Conservation (phyloP, 768 basidiomycete species). For the Chalciporus piperatus region DNA sequence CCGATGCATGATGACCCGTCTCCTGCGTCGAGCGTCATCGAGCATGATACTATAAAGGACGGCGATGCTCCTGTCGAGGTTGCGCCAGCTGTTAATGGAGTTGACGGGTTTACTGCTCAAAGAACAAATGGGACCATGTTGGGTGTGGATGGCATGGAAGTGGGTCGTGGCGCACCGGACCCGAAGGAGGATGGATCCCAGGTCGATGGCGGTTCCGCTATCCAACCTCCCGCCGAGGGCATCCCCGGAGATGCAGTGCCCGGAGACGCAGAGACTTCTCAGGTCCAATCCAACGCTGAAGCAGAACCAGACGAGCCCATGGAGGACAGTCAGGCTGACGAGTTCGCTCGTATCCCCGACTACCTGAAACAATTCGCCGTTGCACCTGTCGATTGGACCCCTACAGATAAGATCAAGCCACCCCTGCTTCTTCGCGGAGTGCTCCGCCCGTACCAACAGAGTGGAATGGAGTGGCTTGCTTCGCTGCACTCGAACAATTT, state of each 20-base stretch:
- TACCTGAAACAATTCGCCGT: slow-evolving; percentile 72
- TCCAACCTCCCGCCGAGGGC: background rate
- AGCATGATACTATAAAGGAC: slow-evolving; percentile 22
- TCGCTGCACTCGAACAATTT: slow-evolving; percentile 77
- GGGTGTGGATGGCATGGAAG: background rate
- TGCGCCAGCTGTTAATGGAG: background rate
- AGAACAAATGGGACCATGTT: background rate
- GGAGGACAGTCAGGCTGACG: slow-evolving; percentile 37
- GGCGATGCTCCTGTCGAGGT: background rate
- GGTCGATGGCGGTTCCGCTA: background rate
- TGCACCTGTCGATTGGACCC: slow-evolving; percentile 66
- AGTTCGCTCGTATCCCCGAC: slow-evolving; percentile 40
- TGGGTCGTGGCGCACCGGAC: background rate
- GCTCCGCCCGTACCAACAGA: slow-evolving; percentile 89
- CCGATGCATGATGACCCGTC: slow-evolving; percentile 24
- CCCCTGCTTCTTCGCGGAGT: slow-evolving; percentile 81
- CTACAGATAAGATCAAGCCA: slow-evolving; percentile 53
- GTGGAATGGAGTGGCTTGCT: slow-evolving; percentile 93
- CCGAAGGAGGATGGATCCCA: background rate
- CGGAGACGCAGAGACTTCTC: background rate
- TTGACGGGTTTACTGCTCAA: background rate
- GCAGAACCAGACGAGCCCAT: slow-evolving; percentile 26
- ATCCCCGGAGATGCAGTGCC: background rate
- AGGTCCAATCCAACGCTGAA: slow-evolving; percentile 5
- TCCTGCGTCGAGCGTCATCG: slow-evolving; percentile 28